Evolutionary conservation across 129 eudicot genomes (phyloP), one percentile per base, ranked within the genome.

Genomic region (Arctium minus): DNA sequence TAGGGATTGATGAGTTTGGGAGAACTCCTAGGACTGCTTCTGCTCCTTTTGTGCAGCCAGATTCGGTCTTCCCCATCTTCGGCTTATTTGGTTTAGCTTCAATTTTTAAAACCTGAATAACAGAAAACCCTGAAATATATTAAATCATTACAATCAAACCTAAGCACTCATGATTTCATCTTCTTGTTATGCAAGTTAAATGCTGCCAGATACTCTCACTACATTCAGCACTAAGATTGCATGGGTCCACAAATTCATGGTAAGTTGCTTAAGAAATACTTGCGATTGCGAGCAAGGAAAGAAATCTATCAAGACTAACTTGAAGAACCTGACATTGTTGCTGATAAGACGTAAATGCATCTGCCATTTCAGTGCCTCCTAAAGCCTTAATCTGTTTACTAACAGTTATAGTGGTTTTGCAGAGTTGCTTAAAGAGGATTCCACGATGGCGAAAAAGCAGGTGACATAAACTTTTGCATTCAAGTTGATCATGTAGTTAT

Each of bases 1-100:
- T 80, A n/a, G 98, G 87, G 50, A 93, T 79, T 48, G 98, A 86
- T 15, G 97, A 87, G 75, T 86, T 90, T 13, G 97, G 95, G 74
- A 86, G 86, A 64, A 96, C 76, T 36, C 42, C 83, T 60, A 96
- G 76, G n/a, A 93, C 86, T 82, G 97, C 91, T 85, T 89, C 94
- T 72, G 99, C 97, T 87, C 93, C 99, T 74, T 88, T 88, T 74
- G 40, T 36, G 76, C 64, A 53, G 65, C 53, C 70, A 46, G 42
- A 80, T 60, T 79, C 83, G 48, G 77, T 60, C 36, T 81, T 48
- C 9, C 74, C 92, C 92, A 89, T 89, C 84, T 84, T 78, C 15
- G 36, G 64, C 37, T 77, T 79, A 65, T 44, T 68, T 72, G 31
- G 42, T 64, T 79, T 42, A 84, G 74, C 56, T 79, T 79, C 30